phyloP scores from a whole-genome alignment of 1,284 basidiomycete species.

The Cryptococcus deneoformans region DNA sequence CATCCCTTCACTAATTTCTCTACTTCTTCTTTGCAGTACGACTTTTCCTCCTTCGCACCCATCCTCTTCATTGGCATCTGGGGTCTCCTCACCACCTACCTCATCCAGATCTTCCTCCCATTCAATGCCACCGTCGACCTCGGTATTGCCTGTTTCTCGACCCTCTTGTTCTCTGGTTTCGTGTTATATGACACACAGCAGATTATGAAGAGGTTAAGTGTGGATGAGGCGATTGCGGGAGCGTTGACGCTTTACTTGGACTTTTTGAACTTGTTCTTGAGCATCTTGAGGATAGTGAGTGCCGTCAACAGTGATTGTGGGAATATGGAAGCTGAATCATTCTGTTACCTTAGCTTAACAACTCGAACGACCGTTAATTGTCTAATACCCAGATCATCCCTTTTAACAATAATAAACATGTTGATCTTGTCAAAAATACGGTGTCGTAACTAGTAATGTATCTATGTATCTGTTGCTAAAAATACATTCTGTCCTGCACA shows the following conservation, averaged over 20 bases:
- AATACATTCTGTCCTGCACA: not conserved
- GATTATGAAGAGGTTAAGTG: conserved; percentile 49
- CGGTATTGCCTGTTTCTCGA: conserved; percentile 41
- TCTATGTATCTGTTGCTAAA: not conserved
- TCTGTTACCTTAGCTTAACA: conserved; percentile 12
- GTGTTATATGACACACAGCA: conserved; percentile 48
- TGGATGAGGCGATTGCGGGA: conserved; percentile 47
- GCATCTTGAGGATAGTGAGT: conserved; percentile 13
- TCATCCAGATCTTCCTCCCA: conserved; percentile 49
- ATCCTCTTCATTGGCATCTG: conserved; percentile 47
- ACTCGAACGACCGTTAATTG: conserved; percentile 17
- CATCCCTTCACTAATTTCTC: not conserved
- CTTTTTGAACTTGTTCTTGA: conserved; percentile 13
- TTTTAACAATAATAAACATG: not conserved
- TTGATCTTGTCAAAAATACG: not conserved
- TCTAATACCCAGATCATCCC: not conserved
- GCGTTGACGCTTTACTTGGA: conserved; percentile 34
- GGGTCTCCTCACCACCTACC: conserved; percentile 42
- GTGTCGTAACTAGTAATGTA: not conserved
- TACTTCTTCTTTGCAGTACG: conserved; percentile 26
- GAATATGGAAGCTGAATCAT: not conserved
- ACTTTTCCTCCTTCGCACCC: conserved; percentile 46
- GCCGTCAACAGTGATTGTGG: not conserved
- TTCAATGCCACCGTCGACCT: conserved; percentile 48
- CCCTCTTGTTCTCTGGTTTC: conserved; percentile 48